Evolutionary conservation across 1,284 basidiomycete genomes (phyloP), one percentile per base, ranked within the genome.

Genomic region (Ganoderma resinaceum): DNA sequence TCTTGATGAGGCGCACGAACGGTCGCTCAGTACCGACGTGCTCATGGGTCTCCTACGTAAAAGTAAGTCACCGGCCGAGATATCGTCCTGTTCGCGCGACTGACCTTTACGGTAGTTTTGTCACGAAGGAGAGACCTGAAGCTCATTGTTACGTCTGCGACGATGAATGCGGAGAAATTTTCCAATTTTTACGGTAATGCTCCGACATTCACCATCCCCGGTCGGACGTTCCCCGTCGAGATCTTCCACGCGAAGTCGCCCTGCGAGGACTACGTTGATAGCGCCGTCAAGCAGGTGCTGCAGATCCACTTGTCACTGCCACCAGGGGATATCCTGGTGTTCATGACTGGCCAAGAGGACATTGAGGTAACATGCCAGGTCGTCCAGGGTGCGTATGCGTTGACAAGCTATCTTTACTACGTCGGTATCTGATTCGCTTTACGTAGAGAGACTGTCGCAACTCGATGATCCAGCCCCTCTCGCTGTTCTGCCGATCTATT

Each of bases 261-360:
- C 0, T 99, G 97, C 77, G 97, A 99, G 77, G 98, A 99, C 78
- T 99, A 99, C 76, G 98, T 99, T 68, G 98, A 99, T 77, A 92
- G 94, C 70, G 94, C 98, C 0, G 97, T 99, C 72, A 99, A 99
- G 83, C 97, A 99, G 81, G 94, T 98, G 8, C 86, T 99, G 9
- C 95, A 97, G 76, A 99, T 99, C 63, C 98, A 99, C 78, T 85
- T 99, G 31, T 96, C 96, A 0, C 87, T 94, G 23, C 95, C 96
- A n/a, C 90, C 90, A 0, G 98, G 98, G 6, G 98, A 99, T 82
- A 95, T 99, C 66, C 86, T 99, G 43, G 95, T 99, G 18, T 99
- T 99, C 81, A 99, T 99, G 97, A 99, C 98, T 33, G 98, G 98
- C 66, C 98, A 99, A 81, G 98, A 99, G 81, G 98, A 99, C 79